Conservation (phyloP, 140 eudicot genomes). For the Erigeron philadelphicus region DNA sequence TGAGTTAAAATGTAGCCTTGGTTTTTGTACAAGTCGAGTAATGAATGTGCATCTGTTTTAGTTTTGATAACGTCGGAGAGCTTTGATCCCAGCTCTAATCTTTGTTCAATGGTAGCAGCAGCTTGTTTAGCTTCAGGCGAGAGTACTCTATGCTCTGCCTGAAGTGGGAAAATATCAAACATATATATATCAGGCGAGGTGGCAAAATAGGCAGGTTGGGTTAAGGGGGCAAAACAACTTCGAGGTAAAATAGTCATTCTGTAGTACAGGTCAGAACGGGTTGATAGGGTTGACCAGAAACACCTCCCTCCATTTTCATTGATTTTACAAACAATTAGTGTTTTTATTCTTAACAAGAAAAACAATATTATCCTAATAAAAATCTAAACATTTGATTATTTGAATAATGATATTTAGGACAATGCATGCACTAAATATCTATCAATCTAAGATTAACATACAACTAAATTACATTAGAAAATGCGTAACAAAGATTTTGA, state of each 20-base stretch:
- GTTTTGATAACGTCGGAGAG: slow-evolving; percentile 59
- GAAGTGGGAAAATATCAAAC: slow-evolving; percentile 1
- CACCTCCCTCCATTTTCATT: not conserved
- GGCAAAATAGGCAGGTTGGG: not conserved
- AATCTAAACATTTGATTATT: not conserved
- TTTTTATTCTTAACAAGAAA: not conserved
- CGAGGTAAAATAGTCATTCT: too few species aligned
- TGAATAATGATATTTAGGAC: not conserved
- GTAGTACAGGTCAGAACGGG: too few species aligned
- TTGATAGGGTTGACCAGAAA: not conserved
- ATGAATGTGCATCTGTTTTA: slow-evolving; percentile 62
- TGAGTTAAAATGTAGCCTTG: slow-evolving; percentile 79
- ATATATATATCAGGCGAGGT: not conserved
- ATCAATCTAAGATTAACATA: not conserved
- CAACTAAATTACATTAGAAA: not conserved
- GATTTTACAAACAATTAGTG: too few species aligned
- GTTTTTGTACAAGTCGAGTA: slow-evolving; percentile 55
- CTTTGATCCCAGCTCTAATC: slow-evolving; percentile 71
- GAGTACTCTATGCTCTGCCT: slow-evolving; percentile 51
- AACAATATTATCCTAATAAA: not conserved
- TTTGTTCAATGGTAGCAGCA: slow-evolving; percentile 65
- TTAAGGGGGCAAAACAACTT: too few species aligned
- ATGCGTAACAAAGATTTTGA: not conserved
- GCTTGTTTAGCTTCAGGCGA: slow-evolving; percentile 77
- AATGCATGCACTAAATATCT: too few species aligned